Percentiles rank a stretch among this genome's conserved stretches.
phyloP scores from a whole-genome alignment of 805 yeast species.

The Wickerhamiella brachini region DNA sequence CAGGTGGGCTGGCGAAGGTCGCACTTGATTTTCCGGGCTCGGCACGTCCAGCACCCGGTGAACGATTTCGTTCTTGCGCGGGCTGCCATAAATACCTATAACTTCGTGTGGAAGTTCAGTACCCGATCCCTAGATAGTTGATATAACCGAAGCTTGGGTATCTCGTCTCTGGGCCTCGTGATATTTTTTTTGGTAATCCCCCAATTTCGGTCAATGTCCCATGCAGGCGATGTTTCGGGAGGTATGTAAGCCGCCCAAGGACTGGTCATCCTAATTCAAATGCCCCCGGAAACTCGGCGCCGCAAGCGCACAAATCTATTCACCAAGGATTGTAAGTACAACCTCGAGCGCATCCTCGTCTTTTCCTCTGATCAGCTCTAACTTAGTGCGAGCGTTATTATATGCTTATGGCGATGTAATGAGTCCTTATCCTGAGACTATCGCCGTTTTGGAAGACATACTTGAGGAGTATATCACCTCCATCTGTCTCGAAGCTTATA shows the following conservation, averaged over 20 bases:
- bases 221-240: neutral
- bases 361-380: conserved; percentile 19
- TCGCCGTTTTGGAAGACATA: conserved; percentile 53
- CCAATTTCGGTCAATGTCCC: neutral
- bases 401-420: conserved; percentile 63
- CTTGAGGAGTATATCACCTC: conserved; percentile 50
- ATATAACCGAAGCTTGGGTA: neutral
- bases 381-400: conserved; percentile 40
- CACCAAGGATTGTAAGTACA: conserved; percentile 27
- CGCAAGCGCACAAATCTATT: conserved; percentile 33
- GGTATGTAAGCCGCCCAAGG: neutral
- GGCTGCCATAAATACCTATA: conserved; percentile 17
- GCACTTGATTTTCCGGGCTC: conserved; percentile 68
- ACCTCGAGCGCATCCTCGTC: no score
- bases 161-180: neutral
- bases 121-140: neutral
- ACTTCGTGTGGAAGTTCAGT: neutral
- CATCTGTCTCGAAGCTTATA: conserved; percentile 41
- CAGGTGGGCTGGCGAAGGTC: conserved; percentile 62
- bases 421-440: conserved; percentile 53
- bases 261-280: neutral
- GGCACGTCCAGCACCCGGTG: conserved; percentile 81
- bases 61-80: conserved; percentile 48
- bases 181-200: neutral
- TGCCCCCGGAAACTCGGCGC: conserved; percentile 14